A percentile compares a stretch with the other conserved stretches of the same genome.
phyloP scores from a whole-genome alignment of 2,329 filamentous ascomycete species.

The Elsinoe ampelina region DNA sequence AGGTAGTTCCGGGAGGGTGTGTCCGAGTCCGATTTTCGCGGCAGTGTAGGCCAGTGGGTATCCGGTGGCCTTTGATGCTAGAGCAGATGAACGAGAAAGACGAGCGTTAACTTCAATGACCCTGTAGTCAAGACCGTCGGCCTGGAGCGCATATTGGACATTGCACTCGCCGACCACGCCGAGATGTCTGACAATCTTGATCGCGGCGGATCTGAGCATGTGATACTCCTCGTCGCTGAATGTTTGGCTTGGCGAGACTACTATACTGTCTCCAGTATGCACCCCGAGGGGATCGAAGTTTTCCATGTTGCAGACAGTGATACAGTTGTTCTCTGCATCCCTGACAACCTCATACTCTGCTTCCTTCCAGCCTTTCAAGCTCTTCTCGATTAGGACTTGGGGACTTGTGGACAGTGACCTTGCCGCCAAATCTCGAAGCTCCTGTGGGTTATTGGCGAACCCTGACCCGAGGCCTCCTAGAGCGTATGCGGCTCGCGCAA shows the following conservation, averaged over 20 bases:
- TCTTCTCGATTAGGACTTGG: constrained; percentile 97
- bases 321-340: constrained; percentile 96
- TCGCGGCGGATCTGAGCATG: constrained; percentile 94
- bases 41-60: constrained; percentile 96
- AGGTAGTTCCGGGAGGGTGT: constrained; percentile 88
- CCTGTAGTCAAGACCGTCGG: constrained; percentile 92
- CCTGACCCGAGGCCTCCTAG: constrained; percentile 93
- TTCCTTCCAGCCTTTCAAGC: constrained; percentile 98
- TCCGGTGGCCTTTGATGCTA: constrained; percentile 95
- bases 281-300: constrained; percentile 98
- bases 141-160: constrained; percentile 93
- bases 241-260: constrained; percentile 93
- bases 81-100: constrained; percentile 90
- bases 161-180: constrained; percentile 98
- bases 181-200: constrained; percentile 96
- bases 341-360: constrained; percentile 97
- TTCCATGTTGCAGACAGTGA: constrained; percentile 98
- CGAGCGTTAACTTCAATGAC: constrained; percentile 99
- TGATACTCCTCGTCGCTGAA: constrained; percentile 98
- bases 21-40: constrained; percentile 93
- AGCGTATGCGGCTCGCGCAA: constrained; percentile 93
- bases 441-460: constrained; percentile 88
- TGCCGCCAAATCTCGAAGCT: constrained; percentile 87
- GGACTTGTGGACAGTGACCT: constrained; percentile 87
- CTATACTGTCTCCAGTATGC: constrained; percentile 97